Percentiles rank a stretch among this genome's conserved stretches.
Conservation (phyloP, 805 yeast genomes). For the Vanderwaltozyma yarrowii region DNA sequence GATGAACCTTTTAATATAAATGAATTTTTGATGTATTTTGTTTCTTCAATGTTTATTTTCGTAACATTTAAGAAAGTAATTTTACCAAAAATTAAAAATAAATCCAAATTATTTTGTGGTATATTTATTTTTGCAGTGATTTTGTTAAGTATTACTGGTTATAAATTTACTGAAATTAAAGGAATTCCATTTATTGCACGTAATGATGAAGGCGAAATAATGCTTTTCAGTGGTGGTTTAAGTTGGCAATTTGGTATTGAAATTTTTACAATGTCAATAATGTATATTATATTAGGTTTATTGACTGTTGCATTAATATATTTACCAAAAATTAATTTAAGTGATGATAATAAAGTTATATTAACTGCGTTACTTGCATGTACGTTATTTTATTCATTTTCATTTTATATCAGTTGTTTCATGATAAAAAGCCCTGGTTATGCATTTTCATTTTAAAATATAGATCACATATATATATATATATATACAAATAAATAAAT, state of each 20-base stretch:
- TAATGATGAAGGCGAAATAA: slow-evolving; percentile 39
- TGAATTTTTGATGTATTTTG: slow-evolving; percentile 38
- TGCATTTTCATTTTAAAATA: slow-evolving; percentile 11
- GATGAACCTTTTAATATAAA: slow-evolving; percentile 34
- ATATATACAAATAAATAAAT: too few species aligned
- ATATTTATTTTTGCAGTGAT: slow-evolving; percentile 34
- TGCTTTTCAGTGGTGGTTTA: slow-evolving; percentile 53
- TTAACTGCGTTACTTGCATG: slow-evolving; percentile 9
- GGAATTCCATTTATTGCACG: slow-evolving; percentile 53
- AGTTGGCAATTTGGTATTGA: slow-evolving; percentile 68
- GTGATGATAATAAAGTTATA: slow-evolving; percentile 13
- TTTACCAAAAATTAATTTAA: slow-evolving; percentile 23
- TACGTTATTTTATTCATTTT: slow-evolving; percentile 12
- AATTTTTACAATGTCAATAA: slow-evolving; percentile 39
- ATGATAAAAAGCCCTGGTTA: slow-evolving; percentile 23
- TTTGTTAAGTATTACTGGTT: slow-evolving; percentile 44
- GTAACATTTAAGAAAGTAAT: slow-evolving; percentile 40
- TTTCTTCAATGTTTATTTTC: slow-evolving; percentile 35
- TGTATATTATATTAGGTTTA: slow-evolving; percentile 40
- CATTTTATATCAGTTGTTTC: slow-evolving; percentile 20
- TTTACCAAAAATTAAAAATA: slow-evolving; percentile 22
- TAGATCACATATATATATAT: too few species aligned
- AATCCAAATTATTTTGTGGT: slow-evolving; percentile 16
- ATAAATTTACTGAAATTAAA: slow-evolving; percentile 51
- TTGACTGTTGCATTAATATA: slow-evolving; percentile 33